A percentile compares a stretch with the other conserved stretches of the same genome.
Conservation (phyloP, 805 yeast species). For the Yarrowia osloensis region DNA sequence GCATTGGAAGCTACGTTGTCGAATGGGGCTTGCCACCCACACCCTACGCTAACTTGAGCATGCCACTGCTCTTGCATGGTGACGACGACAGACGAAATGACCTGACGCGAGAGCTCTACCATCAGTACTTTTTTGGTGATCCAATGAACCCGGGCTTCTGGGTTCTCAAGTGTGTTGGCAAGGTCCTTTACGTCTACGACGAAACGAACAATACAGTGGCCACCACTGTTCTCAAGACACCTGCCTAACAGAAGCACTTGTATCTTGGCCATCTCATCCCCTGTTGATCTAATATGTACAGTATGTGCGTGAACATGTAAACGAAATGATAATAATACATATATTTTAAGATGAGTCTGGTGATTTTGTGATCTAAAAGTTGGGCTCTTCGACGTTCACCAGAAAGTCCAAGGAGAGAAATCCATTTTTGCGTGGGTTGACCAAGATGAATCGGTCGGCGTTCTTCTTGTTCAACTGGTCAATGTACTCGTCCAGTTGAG, state of each 20-base stretch:
- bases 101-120: conserved; percentile 4
- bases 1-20: conserved; percentile 14
- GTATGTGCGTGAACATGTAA: background rate
- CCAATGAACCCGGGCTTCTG: background rate
- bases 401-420: conserved; percentile 25
- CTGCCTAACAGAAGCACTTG: background rate
- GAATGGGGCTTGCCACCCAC: conserved; percentile 23
- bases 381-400: background rate
- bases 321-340: background rate
- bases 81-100: background rate
- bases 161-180: conserved; percentile 19
- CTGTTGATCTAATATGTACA: background rate
- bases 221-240: background rate
- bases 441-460: background rate
- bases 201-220: conserved; percentile 12
- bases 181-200: conserved; percentile 4
- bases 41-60: conserved; percentile 11
- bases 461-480: background rate
- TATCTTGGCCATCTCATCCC: background rate
- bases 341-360: background rate
- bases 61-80: conserved; percentile 8
- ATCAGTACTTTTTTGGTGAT: conserved; percentile 2
- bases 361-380: background rate
- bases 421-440: conserved; percentile 10
- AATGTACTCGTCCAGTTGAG: conserved; percentile 6